Percentiles rank a stretch among this genome's conserved stretches.
phyloP scores from a whole-genome alignment of 2,329 filamentous ascomycete genomes.

The Aspergillus udagawae region DNA sequence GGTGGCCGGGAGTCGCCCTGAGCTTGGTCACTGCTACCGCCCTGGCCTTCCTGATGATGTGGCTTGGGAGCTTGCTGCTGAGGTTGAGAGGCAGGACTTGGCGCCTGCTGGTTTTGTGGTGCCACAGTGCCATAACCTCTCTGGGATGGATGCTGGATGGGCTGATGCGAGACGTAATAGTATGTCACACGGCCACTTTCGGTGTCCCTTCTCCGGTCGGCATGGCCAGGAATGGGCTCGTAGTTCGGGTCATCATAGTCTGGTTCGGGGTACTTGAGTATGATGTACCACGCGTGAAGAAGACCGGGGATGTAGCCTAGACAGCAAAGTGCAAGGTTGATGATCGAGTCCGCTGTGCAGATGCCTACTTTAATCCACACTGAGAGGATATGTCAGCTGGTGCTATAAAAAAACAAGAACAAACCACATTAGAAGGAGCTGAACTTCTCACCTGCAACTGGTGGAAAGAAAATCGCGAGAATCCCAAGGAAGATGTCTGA shows the following conservation, averaged over 20 bases:
- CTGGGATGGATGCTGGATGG: slow-evolving; percentile 31
- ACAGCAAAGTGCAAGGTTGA: slow-evolving; percentile 87
- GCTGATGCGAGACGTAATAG: slow-evolving; percentile 64
- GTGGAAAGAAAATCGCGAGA: slow-evolving; percentile 59
- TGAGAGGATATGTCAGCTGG: slow-evolving; percentile 40
- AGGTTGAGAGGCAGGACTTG: slow-evolving; percentile 4
- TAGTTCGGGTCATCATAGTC: slow-evolving; percentile 60
- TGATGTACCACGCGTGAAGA: slow-evolving; percentile 97
- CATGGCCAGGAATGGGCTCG: slow-evolving; percentile 58
- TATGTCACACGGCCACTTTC: slow-evolving; percentile 61
- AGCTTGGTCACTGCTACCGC: slow-evolving; percentile 30
- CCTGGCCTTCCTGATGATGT: slow-evolving; percentile 20
- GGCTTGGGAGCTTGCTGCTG: slow-evolving; percentile 12
- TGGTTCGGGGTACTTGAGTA: slow-evolving; percentile 78
- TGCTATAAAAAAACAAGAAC: slow-evolving; percentile 1
- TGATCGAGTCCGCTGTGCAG: slow-evolving; percentile 86
- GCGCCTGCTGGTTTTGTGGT: slow-evolving; percentile 20
- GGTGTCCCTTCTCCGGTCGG: slow-evolving; percentile 37
- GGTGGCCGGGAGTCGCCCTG: slow-evolving; percentile 50
- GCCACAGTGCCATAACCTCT: slow-evolving; percentile 40
- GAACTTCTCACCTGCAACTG: slow-evolving; percentile 49
- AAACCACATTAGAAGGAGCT: background rate
- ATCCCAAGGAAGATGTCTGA: slow-evolving; percentile 59
- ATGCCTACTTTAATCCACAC: slow-evolving; percentile 97
- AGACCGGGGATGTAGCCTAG: slow-evolving; percentile 81